Base-by-base conservation (phyloP, 352 stramenopile species). In the Pythium oligandrum region DNA sequence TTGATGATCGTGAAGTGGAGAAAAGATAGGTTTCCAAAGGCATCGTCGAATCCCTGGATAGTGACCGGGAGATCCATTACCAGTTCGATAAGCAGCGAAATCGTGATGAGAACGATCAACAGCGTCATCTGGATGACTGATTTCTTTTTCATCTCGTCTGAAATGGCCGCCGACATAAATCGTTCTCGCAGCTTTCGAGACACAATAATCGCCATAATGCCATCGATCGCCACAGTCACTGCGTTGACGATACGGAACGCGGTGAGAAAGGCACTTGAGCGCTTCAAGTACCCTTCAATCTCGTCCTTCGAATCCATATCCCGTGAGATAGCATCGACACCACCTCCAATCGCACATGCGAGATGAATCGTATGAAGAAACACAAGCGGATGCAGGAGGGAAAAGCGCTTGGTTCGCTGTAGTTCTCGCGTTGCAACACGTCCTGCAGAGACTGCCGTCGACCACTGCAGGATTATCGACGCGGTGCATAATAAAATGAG, bases 141-240 rank as follows among this genome's bases (percentile, higher is more conserved):
- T 58, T 89, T 89, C 17, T 66, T 62, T 66, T 86, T 89, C 75
- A 89, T 87, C 36, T 89, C 70, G 43, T 89, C 78, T 0, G 75
- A 64, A 75, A 89, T 86, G 4, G 78, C 78, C 26, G 75, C 78
- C 17, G 73, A 68, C 8, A 86, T 57, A 44, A 89, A 54, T 37
- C 78, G 48, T 35, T 70, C 49, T 40, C 70, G 64, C 30, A 89
- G 51, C 38, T 79, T 75, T 8, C 68, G 32, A 3, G 75, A 67
- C 4, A 89, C 70, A 34, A 70, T 66, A 10, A 67, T 68, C 3
- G 73, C 75, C 26, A 72, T 63, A 3, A 78, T 48, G 0, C 49
- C 64, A 55, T 89, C 78, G 42, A 83, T 67, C 1, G 67, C 39
- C 5, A 85, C 57, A 0, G 70, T 85, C 0, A 68, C 55, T 6